Conservation (phyloP, 257 asterid genomes). For the Plantago ovata region DNA sequence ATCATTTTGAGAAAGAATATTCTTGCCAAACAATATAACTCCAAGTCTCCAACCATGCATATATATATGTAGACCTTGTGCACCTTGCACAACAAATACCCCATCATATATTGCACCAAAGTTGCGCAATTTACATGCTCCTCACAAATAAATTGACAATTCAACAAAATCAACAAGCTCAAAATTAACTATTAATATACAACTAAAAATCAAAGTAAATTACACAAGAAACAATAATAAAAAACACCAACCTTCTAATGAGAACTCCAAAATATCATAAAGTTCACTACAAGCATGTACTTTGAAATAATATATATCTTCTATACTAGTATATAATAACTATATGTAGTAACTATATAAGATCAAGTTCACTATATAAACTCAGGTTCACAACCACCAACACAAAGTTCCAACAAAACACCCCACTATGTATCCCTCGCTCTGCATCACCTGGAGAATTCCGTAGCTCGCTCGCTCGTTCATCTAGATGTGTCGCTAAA, state of each 20-base stretch:
- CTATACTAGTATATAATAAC: too few species aligned
- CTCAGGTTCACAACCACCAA: slow-evolving; percentile 10
- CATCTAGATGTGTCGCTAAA: too few species aligned
- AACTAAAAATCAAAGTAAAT: not conserved
- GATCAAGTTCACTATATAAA: slow-evolving; percentile 9
- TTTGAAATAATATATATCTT: slow-evolving; percentile 14
- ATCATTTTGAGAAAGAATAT: too few species aligned
- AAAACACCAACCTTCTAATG: slow-evolving; percentile 3
- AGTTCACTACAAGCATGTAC: slow-evolving; percentile 20
- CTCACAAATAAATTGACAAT: too few species aligned
- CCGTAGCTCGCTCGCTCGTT: too few species aligned
- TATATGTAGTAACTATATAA: not conserved
- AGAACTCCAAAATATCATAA: slow-evolving; percentile 17
- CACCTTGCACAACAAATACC: too few species aligned
- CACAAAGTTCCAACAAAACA: slow-evolving; percentile 6
- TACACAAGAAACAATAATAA: too few species aligned
- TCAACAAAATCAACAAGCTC: slow-evolving; percentile 6
- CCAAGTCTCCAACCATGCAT: too few species aligned
- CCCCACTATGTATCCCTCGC: slow-evolving; percentile 5
- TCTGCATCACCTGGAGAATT: not conserved
- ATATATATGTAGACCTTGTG: too few species aligned
- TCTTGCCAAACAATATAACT: too few species aligned
- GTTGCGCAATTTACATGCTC: too few species aligned
- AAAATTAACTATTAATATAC: not conserved
- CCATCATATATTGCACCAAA: too few species aligned